These are phyloP conservation scores for Samsoniella hepiali DNA, from an alignment of 2,329 filamentous ascomycete species.

Conservation along the genomic window DNA sequence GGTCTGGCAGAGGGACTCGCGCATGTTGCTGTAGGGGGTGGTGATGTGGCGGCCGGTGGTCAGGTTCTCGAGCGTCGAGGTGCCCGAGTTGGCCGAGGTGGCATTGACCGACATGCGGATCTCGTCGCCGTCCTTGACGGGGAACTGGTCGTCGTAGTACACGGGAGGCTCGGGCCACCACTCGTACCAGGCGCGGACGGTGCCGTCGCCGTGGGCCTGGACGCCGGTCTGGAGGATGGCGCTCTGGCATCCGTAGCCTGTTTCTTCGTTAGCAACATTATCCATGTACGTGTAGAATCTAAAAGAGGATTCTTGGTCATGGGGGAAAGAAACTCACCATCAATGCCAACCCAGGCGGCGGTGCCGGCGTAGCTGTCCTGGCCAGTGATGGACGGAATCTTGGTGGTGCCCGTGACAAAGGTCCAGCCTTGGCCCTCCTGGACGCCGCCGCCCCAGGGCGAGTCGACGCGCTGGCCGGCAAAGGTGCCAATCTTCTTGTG, in stretches of 20 bases:
- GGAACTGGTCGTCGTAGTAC: slow-evolving; percentile 30
- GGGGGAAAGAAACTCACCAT: slow-evolving; percentile 27
- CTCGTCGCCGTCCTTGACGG: slow-evolving; percentile 24
- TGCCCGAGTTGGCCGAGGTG: slow-evolving; percentile 22
- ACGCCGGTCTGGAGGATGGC: slow-evolving; percentile 41
- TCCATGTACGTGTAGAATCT: too few relatives aligned
- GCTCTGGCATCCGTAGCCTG: slow-evolving; percentile 32
- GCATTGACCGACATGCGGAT: slow-evolving; percentile 26
- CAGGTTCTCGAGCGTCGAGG: slow-evolving; percentile 38
- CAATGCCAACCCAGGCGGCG: slow-evolving; percentile 43
- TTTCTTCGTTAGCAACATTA: neutral
- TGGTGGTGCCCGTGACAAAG: slow-evolving; percentile 11
- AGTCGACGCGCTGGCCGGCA: neutral
- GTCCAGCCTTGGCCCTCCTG: slow-evolving; percentile 10
- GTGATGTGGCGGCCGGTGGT: slow-evolving; percentile 47
- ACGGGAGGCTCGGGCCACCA: slow-evolving; percentile 39
- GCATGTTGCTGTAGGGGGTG: slow-evolving; percentile 45
- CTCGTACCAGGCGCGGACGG: slow-evolving; percentile 40
- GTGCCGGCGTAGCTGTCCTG: slow-evolving; percentile 3
- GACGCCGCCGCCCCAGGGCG: slow-evolving; percentile 9
- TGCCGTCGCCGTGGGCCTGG: slow-evolving; percentile 34
- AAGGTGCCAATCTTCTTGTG: neutral
- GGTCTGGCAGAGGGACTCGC: slow-evolving; percentile 42
- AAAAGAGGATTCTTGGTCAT: neutral
- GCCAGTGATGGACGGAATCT: slow-evolving; percentile 8